Evolutionary conservation across 805 yeast species (phyloP).

Genomic region (Wickerhamomyces strasburgensis): DNA sequence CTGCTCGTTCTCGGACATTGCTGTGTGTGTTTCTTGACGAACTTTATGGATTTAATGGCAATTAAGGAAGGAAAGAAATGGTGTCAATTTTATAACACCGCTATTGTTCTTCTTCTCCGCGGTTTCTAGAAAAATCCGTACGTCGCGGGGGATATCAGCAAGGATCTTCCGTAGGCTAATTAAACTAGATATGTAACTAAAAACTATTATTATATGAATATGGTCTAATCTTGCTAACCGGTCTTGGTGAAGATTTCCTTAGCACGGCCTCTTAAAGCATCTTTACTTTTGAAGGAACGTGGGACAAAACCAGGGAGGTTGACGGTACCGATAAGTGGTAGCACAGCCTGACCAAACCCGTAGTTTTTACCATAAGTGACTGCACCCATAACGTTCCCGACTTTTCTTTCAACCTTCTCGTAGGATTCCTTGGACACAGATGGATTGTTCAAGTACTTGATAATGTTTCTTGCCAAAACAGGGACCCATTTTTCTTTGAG

Average conservation of each 20-base stretch:
- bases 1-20: neutral
- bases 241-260: too few relatives aligned
- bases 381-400: conserved; percentile 2
- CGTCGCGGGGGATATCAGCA: too few relatives aligned
- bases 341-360: conserved; percentile 21
- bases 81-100: too few relatives aligned
- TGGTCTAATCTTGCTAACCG: too few relatives aligned
- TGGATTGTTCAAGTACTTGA: neutral
- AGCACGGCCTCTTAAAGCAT: neutral
- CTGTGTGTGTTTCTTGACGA: too few relatives aligned
- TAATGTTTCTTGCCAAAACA: conserved; percentile 16
- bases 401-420: neutral
- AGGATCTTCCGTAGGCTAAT: too few relatives aligned
- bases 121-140: too few relatives aligned
- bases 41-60: too few relatives aligned
- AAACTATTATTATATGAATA: too few relatives aligned
- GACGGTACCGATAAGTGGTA: neutral
- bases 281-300: neutral
- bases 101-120: too few relatives aligned
- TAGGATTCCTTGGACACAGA: neutral
- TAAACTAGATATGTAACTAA: too few relatives aligned
- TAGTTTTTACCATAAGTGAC: conserved; percentile 19
- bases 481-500: conserved; percentile 10
- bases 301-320: neutral
- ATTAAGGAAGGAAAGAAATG: too few relatives aligned